Base-by-base conservation (phyloP, 768 basidiomycete genomes). In the Serendipita sp. region DNA sequence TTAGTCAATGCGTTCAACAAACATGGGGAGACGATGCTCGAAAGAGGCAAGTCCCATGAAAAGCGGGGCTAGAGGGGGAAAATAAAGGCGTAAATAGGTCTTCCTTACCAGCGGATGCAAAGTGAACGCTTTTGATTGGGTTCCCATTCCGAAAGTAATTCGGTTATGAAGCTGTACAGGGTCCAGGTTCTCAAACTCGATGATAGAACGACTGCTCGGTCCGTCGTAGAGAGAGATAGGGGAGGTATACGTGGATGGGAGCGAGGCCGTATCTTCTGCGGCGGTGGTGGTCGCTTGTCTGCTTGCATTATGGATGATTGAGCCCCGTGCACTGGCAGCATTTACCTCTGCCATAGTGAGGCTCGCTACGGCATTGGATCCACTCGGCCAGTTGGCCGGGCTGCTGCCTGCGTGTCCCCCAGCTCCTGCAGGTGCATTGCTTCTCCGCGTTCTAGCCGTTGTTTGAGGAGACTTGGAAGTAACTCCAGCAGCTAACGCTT, bases 111-210 rank as follows among this genome's bases (percentile, higher is more conserved):
- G 14, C 17, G 53, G 14, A 9, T 22, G 22, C 53, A n/a, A 30
- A 11, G 17, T n/a, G 53, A 30, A 58, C 33, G 11, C 17, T 9
- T 22, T 26, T 9, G 45, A 48, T 48, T 20, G 45, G 38, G 5
- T 50, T 50, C 53, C 53, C 53, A 58, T 58, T 9, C 53, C 53
- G 30, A 58, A 58, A 5, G 53, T 34, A 31, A 58, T 58, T 22
- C 53, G 20, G 33, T 58, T 58, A n/a, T 58, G 53, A 24, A 58
- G 53, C 26, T 58, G 53, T 33, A 58, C 53, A 4, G 53, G 26
- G n/a, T 58, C 53, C n/a, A 58, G 11, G 24, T 34, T n/a, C 11
- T 50, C 9, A 20, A 50, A 50, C 11, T 50, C 45, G 45, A 50
- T 5, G 5, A 14, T 38, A 38, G 38, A 38, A 38, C 14, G 38